phyloP scores from a whole-genome alignment of 495 filamentous ascomycete species.

The Penicillium cosmopolitanum region DNA sequence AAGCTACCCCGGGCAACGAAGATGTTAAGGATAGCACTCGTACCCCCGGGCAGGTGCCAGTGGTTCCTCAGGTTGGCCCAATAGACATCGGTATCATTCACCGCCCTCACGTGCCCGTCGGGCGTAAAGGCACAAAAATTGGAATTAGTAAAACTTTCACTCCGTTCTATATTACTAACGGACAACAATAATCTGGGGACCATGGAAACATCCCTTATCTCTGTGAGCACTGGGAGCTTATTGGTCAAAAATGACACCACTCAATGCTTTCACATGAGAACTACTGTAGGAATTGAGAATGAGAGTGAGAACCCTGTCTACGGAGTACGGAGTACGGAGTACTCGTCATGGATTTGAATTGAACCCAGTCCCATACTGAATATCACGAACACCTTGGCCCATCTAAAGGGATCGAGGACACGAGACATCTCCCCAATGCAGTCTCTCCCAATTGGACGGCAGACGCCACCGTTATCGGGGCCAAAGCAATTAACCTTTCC shows the following conservation, averaged over 20 bases:
- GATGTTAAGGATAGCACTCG: no score
- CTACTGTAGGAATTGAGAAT: neutral
- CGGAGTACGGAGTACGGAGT: no score
- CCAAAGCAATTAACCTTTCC: constrained; percentile 9
- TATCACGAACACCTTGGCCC: no score
- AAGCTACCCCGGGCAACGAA: no score
- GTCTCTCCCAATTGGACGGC: neutral
- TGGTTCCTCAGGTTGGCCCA: no score
- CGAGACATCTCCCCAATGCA: neutral
- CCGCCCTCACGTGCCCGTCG: neutral
- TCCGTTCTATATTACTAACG: neutral
- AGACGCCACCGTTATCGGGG: constrained; percentile 8
- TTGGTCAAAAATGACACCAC: constrained; percentile 3
- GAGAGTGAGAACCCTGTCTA: no score
- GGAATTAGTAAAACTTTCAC: neutral
- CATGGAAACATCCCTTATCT: constrained; percentile 4
- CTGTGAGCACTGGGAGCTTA: neutral
- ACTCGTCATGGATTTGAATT: no score
- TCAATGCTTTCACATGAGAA: neutral
- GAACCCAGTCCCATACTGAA: no score
- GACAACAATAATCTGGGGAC: neutral
- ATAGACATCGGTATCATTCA: neutral
- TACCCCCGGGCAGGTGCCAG: no score
- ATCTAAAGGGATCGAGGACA: neutral
- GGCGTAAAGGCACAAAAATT: neutral